Base-by-base conservation (phyloP, 805 yeast genomes). In the Cyberlindnera petersonii region DNA sequence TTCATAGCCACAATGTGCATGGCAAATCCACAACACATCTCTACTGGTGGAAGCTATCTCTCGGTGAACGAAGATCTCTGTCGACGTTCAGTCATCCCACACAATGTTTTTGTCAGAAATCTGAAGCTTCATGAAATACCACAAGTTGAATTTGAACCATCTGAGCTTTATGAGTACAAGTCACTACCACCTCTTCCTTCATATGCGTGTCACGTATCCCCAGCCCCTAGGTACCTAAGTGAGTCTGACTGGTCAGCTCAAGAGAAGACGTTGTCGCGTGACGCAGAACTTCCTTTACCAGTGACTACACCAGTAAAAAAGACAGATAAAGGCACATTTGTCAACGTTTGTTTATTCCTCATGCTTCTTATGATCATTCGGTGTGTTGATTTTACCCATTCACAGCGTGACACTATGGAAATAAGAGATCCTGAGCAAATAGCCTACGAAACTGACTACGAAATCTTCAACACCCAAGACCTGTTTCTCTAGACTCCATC, bases 91-190 rank as follows among this genome's bases (percentile, higher is more conserved):
- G 9, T 11, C 10, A 6, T 37, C n/a, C 46, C 46, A 8, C 47
- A 47, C 22, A 40, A 44, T 14, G 40, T 47, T 6, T 35, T 27
- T 31, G 17, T 47, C 14, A 28, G 35, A 17, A 42, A 37, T 28
- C 17, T 47, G 28, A 42, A 30, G 20, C 14, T 36, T 3, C 21
- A 26, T 10, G 39, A 41, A 14, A 35, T 41, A 9, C 30, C 7
- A 13, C 46, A 46, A 16, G n/a, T 46, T 19, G 42, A 43, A 28
- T 46, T 41, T 29, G 47, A 41, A 13, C 44, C 37, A 6, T 15
- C 26, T 3, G 40, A 39, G 27, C 28, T 32, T 9, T 6, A 24
- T 9, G 22, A 15, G 17, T 24, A 22, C 14, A 31, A 18, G 21
- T 24, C 31, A 14, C 5, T 14, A 16, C 21, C 11, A 20, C 21